Base-by-base conservation (phyloP, 164 flowering plant species). In the Liriodendron chinense region DNA sequence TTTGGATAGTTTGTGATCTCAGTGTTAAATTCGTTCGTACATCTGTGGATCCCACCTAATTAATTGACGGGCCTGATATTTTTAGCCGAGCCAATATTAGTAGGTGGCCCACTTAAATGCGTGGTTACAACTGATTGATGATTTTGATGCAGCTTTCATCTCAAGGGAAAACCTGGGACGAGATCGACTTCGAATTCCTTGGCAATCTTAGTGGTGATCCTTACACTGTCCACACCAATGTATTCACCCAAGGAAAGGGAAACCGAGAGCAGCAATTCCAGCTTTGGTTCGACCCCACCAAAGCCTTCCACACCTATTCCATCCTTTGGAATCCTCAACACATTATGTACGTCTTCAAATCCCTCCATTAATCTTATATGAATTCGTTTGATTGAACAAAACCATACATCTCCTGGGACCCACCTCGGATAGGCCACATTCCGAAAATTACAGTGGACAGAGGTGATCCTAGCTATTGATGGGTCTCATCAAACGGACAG, bases 101-200 rank as follows among this genome's bases (percentile, higher is more conserved):
- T 26, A 16, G 3, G 20, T 9, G 50, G 43, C 43, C 6, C 12
- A 72, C 43, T 2, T 57, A 12, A 16, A 34, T 18, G 26, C 1
- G 24, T 14, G 1, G 59, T 53, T 12, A 16, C 59, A 8, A 53
- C 20, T 1, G 9, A 72, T 3, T 62, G 9, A 43, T 13, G 22
- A 9, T 21, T 25, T 4, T 69, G 49, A 21, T 49, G 69, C 78
- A 76, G 78, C 59, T 70, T 43, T 48, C 47, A 2, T 76, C 78
- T 10, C 47, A 9, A n/a, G 78, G 78, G 2, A 23, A 62, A 0
- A 70, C 68, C 7, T 66, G 62, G n/a, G 78, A 71, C 28, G 78
- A 76, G 64, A 76, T 76, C 20, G 78, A 76, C 59, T 76, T 70
- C 70, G 78, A 76, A 49, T 76, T 76, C 63, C 70, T 76, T 50